These are phyloP conservation scores for Corinectria fuckeliana DNA, from an alignment of 2,329 filamentous ascomycete species.

Conservation along the genomic window DNA sequence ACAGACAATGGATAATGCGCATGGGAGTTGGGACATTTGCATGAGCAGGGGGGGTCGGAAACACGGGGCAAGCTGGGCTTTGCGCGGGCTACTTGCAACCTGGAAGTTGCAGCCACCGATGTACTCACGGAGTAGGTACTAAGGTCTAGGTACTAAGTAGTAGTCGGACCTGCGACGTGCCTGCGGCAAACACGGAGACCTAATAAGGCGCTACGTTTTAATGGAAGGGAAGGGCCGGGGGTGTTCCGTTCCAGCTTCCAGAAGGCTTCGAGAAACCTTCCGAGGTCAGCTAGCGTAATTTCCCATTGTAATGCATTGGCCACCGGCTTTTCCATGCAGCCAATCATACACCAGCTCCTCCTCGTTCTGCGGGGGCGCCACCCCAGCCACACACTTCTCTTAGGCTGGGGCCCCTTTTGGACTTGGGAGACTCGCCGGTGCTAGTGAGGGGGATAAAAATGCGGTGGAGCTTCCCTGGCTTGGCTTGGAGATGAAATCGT, in stretches of 20 bases:
- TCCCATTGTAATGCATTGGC: conserved; percentile 37
- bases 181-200: conserved; percentile 20
- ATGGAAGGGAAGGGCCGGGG: not conserved
- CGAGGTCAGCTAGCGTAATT: conserved; percentile 41
- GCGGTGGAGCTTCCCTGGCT: conserved; percentile 24
- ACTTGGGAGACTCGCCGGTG: conserved; percentile 6
- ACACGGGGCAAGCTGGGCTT: conserved; percentile 18
- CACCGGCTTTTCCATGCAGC: conserved; percentile 34
- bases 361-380: not conserved
- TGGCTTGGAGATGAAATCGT: conserved; percentile 2
- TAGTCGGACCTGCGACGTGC: conserved; percentile 20
- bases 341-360: conserved; percentile 35
- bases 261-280: conserved; percentile 48
- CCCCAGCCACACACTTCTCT: conserved; percentile 20
- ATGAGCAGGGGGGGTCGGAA: conserved; percentile 14
- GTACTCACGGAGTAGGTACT: not conserved
- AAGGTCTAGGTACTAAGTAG: not conserved
- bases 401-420: conserved; percentile 17
- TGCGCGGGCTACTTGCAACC: conserved; percentile 6
- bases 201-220: conserved; percentile 1
- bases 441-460: not conserved
- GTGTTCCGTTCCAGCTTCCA: conserved; percentile 26
- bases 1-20: not conserved
- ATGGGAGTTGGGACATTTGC: conserved; percentile 17
- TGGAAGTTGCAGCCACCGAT: not conserved